These are phyloP conservation scores for Venustampulla echinocandica DNA, from an alignment of 495 filamentous ascomycete genomes.

Conservation along the genomic window DNA sequence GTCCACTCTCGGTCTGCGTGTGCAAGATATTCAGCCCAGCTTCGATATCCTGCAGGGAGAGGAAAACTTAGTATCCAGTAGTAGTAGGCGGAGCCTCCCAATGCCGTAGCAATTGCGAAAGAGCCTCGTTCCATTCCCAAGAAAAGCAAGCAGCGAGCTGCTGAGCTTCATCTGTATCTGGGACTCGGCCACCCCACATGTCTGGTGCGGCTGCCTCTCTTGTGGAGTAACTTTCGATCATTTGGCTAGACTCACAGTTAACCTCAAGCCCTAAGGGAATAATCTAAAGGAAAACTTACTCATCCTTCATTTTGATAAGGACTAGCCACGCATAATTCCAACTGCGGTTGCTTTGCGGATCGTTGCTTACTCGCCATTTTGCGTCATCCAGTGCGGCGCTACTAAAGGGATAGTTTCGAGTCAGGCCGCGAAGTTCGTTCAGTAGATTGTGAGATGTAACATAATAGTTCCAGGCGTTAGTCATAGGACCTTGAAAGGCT, in stretches of 20 bases:
- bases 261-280: conserved; percentile 5
- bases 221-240: conserved; percentile 52
- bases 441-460: conserved; percentile 66
- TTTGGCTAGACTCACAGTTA: conserved; percentile 30
- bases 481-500: conserved; percentile 51
- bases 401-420: conserved; percentile 64
- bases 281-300: conserved; percentile 41
- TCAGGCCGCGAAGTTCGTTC: conserved; percentile 61
- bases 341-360: conserved; percentile 56
- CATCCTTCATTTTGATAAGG: conserved; percentile 55
- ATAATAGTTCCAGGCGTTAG: conserved; percentile 63
- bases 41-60: too few relatives aligned
- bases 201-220: conserved; percentile 51
- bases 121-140: conserved; percentile 58
- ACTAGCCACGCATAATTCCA: conserved; percentile 77
- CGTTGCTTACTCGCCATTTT: conserved; percentile 53
- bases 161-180: conserved; percentile 42
- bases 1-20: too few relatives aligned
- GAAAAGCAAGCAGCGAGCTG: conserved; percentile 56
- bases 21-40: too few relatives aligned
- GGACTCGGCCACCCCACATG: conserved; percentile 63
- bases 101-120: conserved; percentile 58
- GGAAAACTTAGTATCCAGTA: conserved; percentile 21
- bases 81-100: conserved; percentile 53
- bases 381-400: conserved; percentile 59